Conservation (phyloP, 1,284 basidiomycete genomes). For the Xanthoconium separans region DNA sequence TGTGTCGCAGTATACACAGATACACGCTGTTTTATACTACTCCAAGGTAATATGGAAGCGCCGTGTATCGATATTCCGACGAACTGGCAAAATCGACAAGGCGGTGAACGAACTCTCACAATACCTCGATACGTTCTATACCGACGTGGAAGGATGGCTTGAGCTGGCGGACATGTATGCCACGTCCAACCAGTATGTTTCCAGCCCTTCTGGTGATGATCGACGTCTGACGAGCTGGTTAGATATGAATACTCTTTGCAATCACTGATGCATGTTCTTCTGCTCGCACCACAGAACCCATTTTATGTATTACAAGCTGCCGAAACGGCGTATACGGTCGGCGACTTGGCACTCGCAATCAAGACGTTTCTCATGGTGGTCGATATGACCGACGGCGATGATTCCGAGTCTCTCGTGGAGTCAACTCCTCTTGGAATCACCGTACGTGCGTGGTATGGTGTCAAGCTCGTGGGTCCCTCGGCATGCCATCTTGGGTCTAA, state of each 20-base stretch:
- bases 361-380: slow-evolving; percentile 81
- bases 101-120: slow-evolving; percentile 76
- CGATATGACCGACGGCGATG: slow-evolving; percentile 78
- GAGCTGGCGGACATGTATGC: slow-evolving; percentile 91
- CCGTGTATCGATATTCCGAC: slow-evolving; percentile 69
- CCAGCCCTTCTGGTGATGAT: background rate
- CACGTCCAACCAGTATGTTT: slow-evolving; percentile 69
- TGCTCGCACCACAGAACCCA: slow-evolving; percentile 83
- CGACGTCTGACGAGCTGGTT: slow-evolving; percentile 40
- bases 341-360: slow-evolving; percentile 72
- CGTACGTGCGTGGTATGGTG: slow-evolving; percentile 81
- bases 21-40: slow-evolving; percentile 1
- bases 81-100: slow-evolving; percentile 58
- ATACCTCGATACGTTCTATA: slow-evolving; percentile 92
- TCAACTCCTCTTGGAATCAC: slow-evolving; percentile 56
- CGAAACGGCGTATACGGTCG: slow-evolving; percentile 83
- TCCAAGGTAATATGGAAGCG: slow-evolving; percentile 81
- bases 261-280: slow-evolving; percentile 77
- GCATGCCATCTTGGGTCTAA: background rate
- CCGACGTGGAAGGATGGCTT: slow-evolving; percentile 90
- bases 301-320: slow-evolving; percentile 83
- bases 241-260: slow-evolving; percentile 50
- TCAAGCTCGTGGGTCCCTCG: slow-evolving; percentile 68
- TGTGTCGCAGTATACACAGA: slow-evolving; percentile 30
- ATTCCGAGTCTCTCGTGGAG: slow-evolving; percentile 39